phyloP scores from a whole-genome alignment of 2,329 filamentous ascomycete species.

The Leptosphaerulina australis region DNA sequence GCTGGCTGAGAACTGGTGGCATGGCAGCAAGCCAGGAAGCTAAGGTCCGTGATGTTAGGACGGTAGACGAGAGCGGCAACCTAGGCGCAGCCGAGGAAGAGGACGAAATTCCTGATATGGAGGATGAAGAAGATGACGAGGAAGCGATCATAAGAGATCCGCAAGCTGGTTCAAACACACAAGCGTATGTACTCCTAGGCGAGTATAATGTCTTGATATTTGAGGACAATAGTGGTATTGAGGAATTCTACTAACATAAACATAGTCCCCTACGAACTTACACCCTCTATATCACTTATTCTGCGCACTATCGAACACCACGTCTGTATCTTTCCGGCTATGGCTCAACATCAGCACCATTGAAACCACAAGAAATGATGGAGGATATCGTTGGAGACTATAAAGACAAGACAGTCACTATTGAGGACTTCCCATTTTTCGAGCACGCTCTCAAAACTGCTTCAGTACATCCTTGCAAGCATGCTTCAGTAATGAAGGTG shows the following conservation, averaged over 20 bases:
- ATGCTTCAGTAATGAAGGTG: conserved; percentile 97
- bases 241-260: conserved; percentile 26
- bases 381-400: conserved; percentile 96
- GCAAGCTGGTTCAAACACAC: conserved; percentile 55
- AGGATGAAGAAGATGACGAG: conserved; percentile 91
- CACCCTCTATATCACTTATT: conserved; percentile 97
- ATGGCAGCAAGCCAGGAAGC: conserved; percentile 76
- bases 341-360: conserved; percentile 75
- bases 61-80: conserved; percentile 87
- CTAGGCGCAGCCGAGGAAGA: conserved; percentile 76
- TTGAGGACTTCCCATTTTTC: conserved; percentile 97
- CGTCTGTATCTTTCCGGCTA: conserved; percentile 96
- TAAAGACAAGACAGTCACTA: conserved; percentile 97
- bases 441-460: conserved; percentile 93
- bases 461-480: conserved; percentile 94
- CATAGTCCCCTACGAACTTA: conserved; percentile 85
- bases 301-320: conserved; percentile 93
- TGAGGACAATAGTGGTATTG: no score
- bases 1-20: conserved; percentile 89
- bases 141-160: conserved; percentile 86
- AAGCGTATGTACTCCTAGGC: conserved; percentile 56
- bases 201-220: no score
- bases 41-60: conserved; percentile 79
- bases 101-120: conserved; percentile 94
- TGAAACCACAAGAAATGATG: conserved; percentile 87